A percentile compares a stretch with the other conserved stretches of the same genome.
Conservation (phyloP, 257 asterid species). For the Osmanthus fragrans region DNA sequence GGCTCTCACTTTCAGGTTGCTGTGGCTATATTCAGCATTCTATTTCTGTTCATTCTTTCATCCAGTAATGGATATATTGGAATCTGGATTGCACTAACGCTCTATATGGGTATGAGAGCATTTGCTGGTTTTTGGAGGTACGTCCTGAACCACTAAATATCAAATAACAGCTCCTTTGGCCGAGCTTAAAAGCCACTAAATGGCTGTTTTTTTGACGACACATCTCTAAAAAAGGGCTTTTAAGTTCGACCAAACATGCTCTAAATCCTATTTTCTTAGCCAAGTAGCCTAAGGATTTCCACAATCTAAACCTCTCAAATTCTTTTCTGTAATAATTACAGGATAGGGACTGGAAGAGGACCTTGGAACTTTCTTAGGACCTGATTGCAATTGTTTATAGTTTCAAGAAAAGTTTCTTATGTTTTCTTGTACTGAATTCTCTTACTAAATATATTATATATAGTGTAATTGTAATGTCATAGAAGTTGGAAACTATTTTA, state of each 20-base stretch:
- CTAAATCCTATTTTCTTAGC: background rate
- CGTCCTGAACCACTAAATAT: background rate
- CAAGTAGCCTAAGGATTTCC: background rate
- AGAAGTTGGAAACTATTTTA: background rate
- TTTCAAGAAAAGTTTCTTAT: background rate
- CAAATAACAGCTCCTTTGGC: background rate
- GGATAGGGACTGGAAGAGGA: slow-evolving; percentile 78
- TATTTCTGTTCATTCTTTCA: slow-evolving; percentile 51
- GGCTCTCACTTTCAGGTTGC: slow-evolving; percentile 33
- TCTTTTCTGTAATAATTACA: slow-evolving; percentile 28
- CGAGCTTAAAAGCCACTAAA: background rate
- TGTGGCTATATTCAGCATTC: slow-evolving; percentile 64
- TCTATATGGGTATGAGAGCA: slow-evolving; percentile 67
- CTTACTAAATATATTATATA: background rate
- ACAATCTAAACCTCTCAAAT: background rate
- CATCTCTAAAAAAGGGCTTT: background rate
- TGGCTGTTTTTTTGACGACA: too few relatives aligned
- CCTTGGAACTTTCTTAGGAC: slow-evolving; percentile 66
- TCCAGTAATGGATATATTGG: slow-evolving; percentile 53
- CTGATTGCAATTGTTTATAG: slow-evolving; percentile 24
- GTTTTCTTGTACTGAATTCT: background rate
- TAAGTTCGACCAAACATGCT: background rate
- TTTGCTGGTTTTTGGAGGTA: slow-evolving; percentile 78
- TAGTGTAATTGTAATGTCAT: background rate
- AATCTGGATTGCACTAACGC: slow-evolving; percentile 63